A percentile compares a stretch with the other conserved stretches of the same genome.
These are phyloP conservation scores for Anisodus acutangulus DNA, from an alignment of 257 asterid genomes.

Conservation along the genomic window DNA sequence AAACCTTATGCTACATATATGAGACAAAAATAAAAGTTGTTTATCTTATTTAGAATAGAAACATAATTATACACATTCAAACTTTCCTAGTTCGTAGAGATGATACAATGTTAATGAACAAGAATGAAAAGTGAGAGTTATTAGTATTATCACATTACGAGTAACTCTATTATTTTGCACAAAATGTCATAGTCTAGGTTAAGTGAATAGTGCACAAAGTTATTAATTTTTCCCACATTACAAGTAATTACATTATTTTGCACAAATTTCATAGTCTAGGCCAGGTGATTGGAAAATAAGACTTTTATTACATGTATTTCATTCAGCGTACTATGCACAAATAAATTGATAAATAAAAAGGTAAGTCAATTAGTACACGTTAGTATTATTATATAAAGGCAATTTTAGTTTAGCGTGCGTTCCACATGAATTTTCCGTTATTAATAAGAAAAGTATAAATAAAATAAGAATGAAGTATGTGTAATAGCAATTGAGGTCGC, in stretches of 20 bases:
- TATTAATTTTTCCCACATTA: background rate
- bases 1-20: background rate
- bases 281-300: background rate
- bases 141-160: background rate
- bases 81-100: background rate
- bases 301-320: background rate
- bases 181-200: background rate
- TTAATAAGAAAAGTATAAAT: too few relatives aligned
- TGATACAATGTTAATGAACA: background rate
- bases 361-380: background rate
- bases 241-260: background rate
- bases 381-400: background rate
- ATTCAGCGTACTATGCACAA: background rate
- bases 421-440: too few relatives aligned
- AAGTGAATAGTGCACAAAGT: background rate
- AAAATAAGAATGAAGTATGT: too few relatives aligned
- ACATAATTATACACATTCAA: background rate
- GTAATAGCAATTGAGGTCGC: too few relatives aligned
- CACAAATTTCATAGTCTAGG: background rate
- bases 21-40: background rate
- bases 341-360: slow-evolving; percentile 18
- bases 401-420: too few relatives aligned
- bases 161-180: background rate
- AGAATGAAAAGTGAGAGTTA: background rate
- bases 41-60: too few relatives aligned